Percentiles rank a stretch among this genome's conserved stretches.
Conservation (phyloP, 805 yeast genomes). For the Pichia scutulata region DNA sequence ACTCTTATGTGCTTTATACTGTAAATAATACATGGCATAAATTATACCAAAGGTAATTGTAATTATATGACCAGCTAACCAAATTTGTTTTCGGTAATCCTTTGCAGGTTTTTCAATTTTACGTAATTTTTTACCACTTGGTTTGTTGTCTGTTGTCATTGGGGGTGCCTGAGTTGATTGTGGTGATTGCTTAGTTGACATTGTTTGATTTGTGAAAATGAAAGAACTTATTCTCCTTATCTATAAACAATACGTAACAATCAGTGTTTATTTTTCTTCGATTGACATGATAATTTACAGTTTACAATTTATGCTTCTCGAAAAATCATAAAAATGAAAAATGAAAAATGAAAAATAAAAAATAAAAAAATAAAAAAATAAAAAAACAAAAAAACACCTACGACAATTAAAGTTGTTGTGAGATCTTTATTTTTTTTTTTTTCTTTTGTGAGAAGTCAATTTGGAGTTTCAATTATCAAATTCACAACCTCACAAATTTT, state of each 20-base stretch:
- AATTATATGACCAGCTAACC: conserved; percentile 51
- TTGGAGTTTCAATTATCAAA: no score
- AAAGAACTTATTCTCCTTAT: neutral
- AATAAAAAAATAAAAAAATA: no score
- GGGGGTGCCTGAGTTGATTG: neutral
- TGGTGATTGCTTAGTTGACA: neutral
- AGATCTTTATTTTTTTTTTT: no score
- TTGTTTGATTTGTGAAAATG: neutral
- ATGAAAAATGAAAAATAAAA: no score
- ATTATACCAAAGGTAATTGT: conserved; percentile 38
- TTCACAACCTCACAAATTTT: neutral
- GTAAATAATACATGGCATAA: conserved; percentile 30
- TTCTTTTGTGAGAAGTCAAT: neutral
- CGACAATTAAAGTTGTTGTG: neutral
- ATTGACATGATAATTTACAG: no score
- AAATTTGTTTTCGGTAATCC: conserved; percentile 31
- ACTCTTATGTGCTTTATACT: conserved; percentile 29
- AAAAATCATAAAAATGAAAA: no score
- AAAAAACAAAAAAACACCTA: no score
- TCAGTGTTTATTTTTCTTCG: neutral
- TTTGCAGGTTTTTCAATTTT: conserved; percentile 8
- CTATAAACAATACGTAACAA: neutral
- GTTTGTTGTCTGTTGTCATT: neutral
- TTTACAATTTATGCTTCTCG: no score
- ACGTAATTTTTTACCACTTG: conserved; percentile 8